Conservation (phyloP, 345 rosid genomes). For the Litchi chinensis region DNA sequence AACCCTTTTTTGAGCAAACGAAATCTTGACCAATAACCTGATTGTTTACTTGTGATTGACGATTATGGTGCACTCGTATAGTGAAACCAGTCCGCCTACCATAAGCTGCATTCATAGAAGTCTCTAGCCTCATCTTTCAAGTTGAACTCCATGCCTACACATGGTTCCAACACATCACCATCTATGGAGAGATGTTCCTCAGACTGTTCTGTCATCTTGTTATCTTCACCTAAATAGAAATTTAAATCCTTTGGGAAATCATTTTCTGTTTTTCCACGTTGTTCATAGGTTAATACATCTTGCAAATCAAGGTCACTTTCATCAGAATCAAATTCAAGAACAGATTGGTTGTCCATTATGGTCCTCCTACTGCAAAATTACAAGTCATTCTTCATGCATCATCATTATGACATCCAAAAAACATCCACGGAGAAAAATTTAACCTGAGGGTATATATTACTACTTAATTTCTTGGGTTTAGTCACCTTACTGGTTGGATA, state of each 20-base stretch:
- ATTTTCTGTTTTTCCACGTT: slow-evolving; percentile 3
- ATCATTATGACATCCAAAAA: not conserved
- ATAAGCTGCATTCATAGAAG: slow-evolving; percentile 6
- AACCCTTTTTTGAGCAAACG: slow-evolving; percentile 16
- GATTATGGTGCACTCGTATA: slow-evolving; percentile 20
- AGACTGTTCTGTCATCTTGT: not conserved
- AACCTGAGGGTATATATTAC: not conserved
- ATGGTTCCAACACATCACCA: slow-evolving; percentile 7
- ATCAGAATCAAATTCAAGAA: slow-evolving; percentile 21
- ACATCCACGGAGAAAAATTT: not conserved
- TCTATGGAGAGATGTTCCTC: not conserved
- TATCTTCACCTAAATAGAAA: slow-evolving; percentile 9
- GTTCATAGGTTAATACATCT: slow-evolving; percentile 20
- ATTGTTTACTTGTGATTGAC: slow-evolving; percentile 16
- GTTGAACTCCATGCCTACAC: slow-evolving; percentile 15
- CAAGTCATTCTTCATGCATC: slow-evolving; percentile 12
- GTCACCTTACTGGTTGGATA: too few species aligned
- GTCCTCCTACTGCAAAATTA: slow-evolving; percentile 9
- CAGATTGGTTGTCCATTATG: slow-evolving; percentile 24
- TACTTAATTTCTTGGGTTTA: not conserved
- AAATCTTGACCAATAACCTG: slow-evolving; percentile 25
- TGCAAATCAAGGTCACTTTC: slow-evolving; percentile 28
- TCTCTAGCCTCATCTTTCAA: slow-evolving; percentile 18
- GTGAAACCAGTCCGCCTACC: slow-evolving; percentile 20
- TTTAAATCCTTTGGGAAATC: slow-evolving; percentile 11